phyloP scores from a whole-genome alignment of 345 rosid genomes.

The Garcia nutans region DNA sequence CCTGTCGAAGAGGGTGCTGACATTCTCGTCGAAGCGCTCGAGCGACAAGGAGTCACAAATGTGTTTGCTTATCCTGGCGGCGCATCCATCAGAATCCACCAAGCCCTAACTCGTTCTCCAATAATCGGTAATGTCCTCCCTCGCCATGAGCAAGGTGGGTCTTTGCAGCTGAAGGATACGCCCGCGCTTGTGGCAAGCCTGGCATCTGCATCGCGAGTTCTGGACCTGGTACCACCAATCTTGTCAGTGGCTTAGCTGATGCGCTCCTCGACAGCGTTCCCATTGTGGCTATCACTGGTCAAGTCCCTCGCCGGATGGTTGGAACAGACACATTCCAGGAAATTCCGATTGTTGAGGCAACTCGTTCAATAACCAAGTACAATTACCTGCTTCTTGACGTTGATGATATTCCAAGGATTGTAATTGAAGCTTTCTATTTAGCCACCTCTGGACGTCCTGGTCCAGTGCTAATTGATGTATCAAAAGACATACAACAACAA shows the following conservation, averaged over 20 bases:
- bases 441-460: constrained; percentile 92
- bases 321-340: constrained; percentile 94
- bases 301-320: constrained; percentile 94
- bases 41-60: constrained; percentile 69
- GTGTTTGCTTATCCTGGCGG: constrained; percentile 97
- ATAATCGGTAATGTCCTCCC: constrained; percentile 81
- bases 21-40: constrained; percentile 88
- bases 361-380: constrained; percentile 84
- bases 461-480: constrained; percentile 85
- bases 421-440: constrained; percentile 74
- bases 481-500: constrained; percentile 94
- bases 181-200: constrained; percentile 72
- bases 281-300: constrained; percentile 81
- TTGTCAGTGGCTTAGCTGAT: constrained; percentile 87
- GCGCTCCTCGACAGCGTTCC: constrained; percentile 89
- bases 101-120: constrained; percentile 86
- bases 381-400: constrained; percentile 81
- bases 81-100: constrained; percentile 97
- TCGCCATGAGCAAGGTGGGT: constrained; percentile 93
- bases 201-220: constrained; percentile 96
- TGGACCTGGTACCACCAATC: constrained; percentile 88
- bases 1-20: no score
- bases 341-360: constrained; percentile 89
- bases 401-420: constrained; percentile 84
- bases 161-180: constrained; percentile 93